Base-by-base conservation (phyloP, 2,329 filamentous ascomycete genomes). In the Colletotrichum tropicicola region DNA sequence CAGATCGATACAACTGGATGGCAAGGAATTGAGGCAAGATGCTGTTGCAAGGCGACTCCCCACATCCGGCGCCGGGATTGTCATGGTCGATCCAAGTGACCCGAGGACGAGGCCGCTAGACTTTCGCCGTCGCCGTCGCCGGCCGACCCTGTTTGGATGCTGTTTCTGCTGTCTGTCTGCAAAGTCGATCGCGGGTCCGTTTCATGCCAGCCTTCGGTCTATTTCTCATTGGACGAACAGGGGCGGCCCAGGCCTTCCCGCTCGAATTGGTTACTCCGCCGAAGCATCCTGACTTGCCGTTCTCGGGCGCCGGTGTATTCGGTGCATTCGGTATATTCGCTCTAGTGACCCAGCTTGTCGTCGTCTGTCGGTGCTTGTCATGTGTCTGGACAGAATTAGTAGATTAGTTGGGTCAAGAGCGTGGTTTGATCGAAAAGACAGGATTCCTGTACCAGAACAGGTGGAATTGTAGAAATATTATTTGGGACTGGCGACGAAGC, bases 391-490 rank as follows among this genome's bases (percentile, higher is more conserved):
- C n/a, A n/a, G n/a, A n/a, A n/a, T n/a, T n/a, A n/a, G n/a, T n/a
- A n/a, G n/a, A n/a, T n/a, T n/a, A n/a, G n/a, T n/a, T n/a, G n/a
- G n/a, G n/a, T n/a, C n/a, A n/a, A n/a, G n/a, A n/a, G n/a, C n/a
- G n/a, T n/a, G n/a, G n/a, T n/a, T n/a, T n/a, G n/a, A n/a, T n/a
- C n/a, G n/a, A n/a, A n/a, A n/a, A n/a, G n/a, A n/a, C n/a, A n/a
- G n/a, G n/a, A n/a, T n/a, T n/a, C n/a, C n/a, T n/a, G n/a, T n/a
- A n/a, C n/a, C n/a, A n/a, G n/a, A n/a, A n/a, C n/a, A n/a, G n/a
- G n/a, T n/a, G n/a, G n/a, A 12, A 13, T 30, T 48, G 27, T 9
- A 19, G 8, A 32, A 56, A 12, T 45, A 65, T 55, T 65, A 47
- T 35, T 61, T 25, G 21, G 23, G 32, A n/a, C 13, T n/a, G 17